Percentiles rank a stretch among this genome's conserved stretches.
phyloP scores from a whole-genome alignment of 2,329 filamentous ascomycete species.

The Cordyceps pruinosa region DNA sequence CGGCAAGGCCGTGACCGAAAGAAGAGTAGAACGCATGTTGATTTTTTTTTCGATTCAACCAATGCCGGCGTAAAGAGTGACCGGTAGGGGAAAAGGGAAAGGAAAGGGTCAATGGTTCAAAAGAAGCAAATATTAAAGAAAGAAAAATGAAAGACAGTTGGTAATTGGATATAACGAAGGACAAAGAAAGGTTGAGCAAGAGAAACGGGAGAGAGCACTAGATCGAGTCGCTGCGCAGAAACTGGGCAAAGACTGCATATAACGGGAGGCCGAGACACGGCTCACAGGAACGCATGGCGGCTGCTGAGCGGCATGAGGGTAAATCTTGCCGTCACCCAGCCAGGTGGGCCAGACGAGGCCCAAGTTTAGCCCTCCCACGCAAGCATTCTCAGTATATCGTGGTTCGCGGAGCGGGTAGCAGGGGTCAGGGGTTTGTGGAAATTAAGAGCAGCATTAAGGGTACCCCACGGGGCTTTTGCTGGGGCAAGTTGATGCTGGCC shows the following conservation, averaged over 20 bases:
- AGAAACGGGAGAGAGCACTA: background rate
- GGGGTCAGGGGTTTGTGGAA: conserved; percentile 11
- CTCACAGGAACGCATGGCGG: background rate
- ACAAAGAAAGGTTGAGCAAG: background rate
- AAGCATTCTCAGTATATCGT: background rate
- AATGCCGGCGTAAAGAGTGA: conserved; percentile 22
- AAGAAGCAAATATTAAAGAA: conserved; percentile 11
- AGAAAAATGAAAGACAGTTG: conserved; percentile 6
- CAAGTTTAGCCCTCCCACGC: conserved; percentile 5
- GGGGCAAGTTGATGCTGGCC: background rate
- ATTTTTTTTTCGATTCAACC: background rate
- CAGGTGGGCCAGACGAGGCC: conserved; percentile 11
- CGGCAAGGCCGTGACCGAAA: conserved; percentile 24
- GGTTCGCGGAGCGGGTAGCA: background rate
- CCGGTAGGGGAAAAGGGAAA: conserved; percentile 13
- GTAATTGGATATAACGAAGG: conserved; percentile 12
- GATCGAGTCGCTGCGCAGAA: background rate
- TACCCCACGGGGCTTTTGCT: background rate
- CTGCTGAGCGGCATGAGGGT: background rate
- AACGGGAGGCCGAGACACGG: background rate
- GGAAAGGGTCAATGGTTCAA: background rate
- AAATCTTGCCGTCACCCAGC: conserved; percentile 3
- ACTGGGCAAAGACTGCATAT: conserved; percentile 11
- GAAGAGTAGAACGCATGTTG: conserved; percentile 26
- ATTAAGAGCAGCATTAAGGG: conserved; percentile 12